Evolutionary conservation across 257 asterid species (phyloP).

Genomic region (Solanum virginianum): DNA sequence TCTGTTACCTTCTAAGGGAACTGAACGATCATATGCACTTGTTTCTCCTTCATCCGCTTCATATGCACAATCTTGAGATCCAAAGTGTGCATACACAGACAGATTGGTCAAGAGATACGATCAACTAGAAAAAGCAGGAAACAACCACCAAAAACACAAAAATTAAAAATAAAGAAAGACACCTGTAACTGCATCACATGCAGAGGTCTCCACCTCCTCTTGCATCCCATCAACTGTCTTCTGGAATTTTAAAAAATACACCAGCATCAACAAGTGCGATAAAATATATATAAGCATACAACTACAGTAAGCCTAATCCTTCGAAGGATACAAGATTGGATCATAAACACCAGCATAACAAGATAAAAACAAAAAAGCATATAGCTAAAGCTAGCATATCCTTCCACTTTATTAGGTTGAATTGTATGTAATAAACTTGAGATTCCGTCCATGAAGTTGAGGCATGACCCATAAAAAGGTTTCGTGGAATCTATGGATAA

Average conservation of each 20-base stretch:
- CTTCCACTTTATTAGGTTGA: neutral
- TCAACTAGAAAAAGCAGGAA: slow-evolving; percentile 6
- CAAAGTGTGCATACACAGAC: slow-evolving; percentile 36
- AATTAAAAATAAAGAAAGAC: neutral
- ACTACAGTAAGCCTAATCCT: neutral
- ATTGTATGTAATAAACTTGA: neutral
- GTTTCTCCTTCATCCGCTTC: slow-evolving; percentile 85
- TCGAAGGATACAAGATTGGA: neutral
- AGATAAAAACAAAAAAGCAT: neutral
- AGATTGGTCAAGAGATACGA: neutral
- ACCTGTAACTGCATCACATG: slow-evolving; percentile 66
- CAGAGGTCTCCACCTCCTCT: slow-evolving; percentile 84
- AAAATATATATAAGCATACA: neutral
- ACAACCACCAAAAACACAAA: neutral
- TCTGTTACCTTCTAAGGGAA: slow-evolving; percentile 42
- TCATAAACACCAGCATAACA: neutral
- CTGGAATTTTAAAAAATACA: slow-evolving; percentile 23
- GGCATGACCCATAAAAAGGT: too few relatives aligned
- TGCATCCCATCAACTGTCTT: slow-evolving; percentile 37
- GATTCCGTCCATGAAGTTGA: neutral
- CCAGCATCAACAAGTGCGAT: neutral
- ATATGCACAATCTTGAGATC: slow-evolving; percentile 41
- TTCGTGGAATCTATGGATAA: too few relatives aligned
- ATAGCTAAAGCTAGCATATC: neutral
- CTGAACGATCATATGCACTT: slow-evolving; percentile 38